Evolutionary conservation across 225 moss, liverwort and hornwort genomes (phyloP).

Genomic region (Neckera pumila): DNA sequence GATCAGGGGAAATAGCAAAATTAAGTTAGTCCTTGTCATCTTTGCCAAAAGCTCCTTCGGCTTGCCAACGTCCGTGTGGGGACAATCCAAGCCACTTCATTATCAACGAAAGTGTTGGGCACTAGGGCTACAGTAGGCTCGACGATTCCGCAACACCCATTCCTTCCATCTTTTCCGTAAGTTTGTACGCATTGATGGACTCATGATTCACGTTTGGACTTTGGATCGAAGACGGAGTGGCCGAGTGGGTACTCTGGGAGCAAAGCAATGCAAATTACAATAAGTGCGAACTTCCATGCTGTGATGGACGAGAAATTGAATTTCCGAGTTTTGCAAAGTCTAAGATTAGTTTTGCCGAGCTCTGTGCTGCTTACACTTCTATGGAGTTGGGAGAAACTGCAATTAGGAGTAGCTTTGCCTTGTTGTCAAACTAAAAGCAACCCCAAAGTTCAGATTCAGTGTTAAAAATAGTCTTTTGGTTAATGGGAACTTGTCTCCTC

Average conservation of each 20-base stretch:
- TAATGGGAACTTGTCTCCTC: fast-evolving
- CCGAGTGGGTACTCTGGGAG: too few relatives aligned
- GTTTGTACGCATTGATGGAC: background rate
- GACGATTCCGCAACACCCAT: background rate
- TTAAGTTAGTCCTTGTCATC: background rate
- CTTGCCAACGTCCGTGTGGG: background rate
- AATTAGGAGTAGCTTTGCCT: background rate
- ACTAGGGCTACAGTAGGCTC: background rate
- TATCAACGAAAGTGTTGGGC: background rate
- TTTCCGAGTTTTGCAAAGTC: background rate
- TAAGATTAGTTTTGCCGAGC: background rate
- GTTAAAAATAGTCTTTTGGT: too few relatives aligned
- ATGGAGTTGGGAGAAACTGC: background rate
- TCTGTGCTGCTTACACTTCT: background rate
- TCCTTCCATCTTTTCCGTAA: background rate
- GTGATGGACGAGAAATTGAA: background rate
- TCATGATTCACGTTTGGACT: background rate
- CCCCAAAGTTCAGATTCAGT: too few relatives aligned
- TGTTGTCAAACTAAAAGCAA: background rate
- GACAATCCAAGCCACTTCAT: background rate
- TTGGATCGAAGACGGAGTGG: background rate
- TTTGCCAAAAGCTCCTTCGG: background rate
- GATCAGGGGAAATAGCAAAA: background rate
- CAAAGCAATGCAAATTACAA: background rate
- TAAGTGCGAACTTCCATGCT: background rate